phyloP scores from a whole-genome alignment of 257 asterid species.

The Anisodus tanguticus region DNA sequence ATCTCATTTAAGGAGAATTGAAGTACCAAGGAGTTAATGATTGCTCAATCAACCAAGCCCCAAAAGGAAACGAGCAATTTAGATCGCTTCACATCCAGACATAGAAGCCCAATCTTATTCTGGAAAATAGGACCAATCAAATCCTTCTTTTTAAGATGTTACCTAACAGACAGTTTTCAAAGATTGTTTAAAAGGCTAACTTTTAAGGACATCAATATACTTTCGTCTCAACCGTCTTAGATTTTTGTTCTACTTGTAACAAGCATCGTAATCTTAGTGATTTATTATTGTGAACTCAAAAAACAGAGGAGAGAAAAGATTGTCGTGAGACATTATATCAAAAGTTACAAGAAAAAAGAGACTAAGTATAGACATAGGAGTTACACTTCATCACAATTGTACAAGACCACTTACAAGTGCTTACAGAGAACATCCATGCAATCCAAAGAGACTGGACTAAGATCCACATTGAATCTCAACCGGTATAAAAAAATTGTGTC shows the following conservation, averaged over 20 bases:
- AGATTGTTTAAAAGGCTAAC: too few species aligned
- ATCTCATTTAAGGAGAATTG: too few species aligned
- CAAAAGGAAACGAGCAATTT: too few species aligned
- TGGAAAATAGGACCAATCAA: too few species aligned
- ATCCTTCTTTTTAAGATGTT: too few species aligned
- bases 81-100: too few species aligned
- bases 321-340: not conserved
- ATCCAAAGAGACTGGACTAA: not conserved
- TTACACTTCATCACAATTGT: conserved; percentile 5
- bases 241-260: not conserved
- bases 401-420: not conserved
- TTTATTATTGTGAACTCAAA: not conserved
- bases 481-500: not conserved
- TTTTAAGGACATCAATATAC: too few species aligned
- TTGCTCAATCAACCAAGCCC: too few species aligned
- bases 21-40: too few species aligned
- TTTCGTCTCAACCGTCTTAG: not conserved
- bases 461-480: not conserved
- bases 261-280: not conserved
- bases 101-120: too few species aligned
- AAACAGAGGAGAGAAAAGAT: not conserved
- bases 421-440: not conserved
- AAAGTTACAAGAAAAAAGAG: not conserved
- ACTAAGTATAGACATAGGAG: not conserved
- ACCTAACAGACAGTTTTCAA: too few species aligned